Evolutionary conservation across 805 yeast genomes (phyloP).

Genomic region (Saccharomycopsis sp.): DNA sequence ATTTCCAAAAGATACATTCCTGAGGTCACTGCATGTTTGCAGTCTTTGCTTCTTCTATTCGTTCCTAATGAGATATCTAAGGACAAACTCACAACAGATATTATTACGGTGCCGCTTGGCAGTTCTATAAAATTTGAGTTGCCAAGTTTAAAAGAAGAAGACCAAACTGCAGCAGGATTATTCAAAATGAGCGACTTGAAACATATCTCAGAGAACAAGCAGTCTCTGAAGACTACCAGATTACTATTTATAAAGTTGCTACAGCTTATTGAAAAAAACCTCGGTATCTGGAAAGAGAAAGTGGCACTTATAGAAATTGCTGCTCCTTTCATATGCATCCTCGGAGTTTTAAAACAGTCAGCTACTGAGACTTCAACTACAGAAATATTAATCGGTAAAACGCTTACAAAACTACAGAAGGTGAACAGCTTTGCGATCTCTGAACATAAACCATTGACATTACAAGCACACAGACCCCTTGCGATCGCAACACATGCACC

Average conservation of each 20-base stretch:
- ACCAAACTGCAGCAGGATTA: neutral
- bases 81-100: neutral
- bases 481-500: conserved; percentile 85
- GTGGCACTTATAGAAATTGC: conserved; percentile 55
- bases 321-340: conserved; percentile 38
- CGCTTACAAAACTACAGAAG: conserved; percentile 42
- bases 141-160: neutral
- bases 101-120: neutral
- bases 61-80: neutral
- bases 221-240: conserved; percentile 23
- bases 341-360: conserved; percentile 36
- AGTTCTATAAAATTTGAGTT: neutral
- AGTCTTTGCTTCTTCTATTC: neutral
- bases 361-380: conserved; percentile 22
- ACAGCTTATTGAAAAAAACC: conserved; percentile 27
- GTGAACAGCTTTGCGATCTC: conserved; percentile 40
- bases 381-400: conserved; percentile 29
- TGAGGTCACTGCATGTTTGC: conserved; percentile 58
- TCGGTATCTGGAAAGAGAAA: conserved; percentile 55
- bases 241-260: conserved; percentile 27
- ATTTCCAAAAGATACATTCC: conserved; percentile 78
- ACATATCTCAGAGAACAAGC: conserved; percentile 2
- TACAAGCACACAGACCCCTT: conserved; percentile 79
- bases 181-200: conserved; percentile 10
- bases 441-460: conserved; percentile 61